Evolutionary conservation across 345 rosid species (phyloP).

Genomic region (Carallia brachiata): DNA sequence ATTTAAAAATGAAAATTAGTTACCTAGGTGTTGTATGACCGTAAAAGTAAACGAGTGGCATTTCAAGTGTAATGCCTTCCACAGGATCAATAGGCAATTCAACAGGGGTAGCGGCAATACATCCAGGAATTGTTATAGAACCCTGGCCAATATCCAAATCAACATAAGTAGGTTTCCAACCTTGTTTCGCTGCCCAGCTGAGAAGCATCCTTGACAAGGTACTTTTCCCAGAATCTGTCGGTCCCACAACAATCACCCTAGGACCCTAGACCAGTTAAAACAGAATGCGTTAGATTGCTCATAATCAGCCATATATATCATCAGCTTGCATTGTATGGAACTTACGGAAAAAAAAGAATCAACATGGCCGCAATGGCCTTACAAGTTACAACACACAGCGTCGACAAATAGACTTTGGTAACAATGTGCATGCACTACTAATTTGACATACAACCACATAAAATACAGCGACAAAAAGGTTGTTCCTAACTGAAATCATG

Average conservation of each 20-base stretch:
- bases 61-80: slow-evolving; percentile 91
- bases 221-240: slow-evolving; percentile 90
- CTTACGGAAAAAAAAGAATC: no score
- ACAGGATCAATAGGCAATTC: slow-evolving; percentile 94
- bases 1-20: slow-evolving; percentile 11
- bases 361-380: no score
- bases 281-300: not conserved
- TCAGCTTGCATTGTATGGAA: no score
- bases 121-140: slow-evolving; percentile 77
- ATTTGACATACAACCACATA: no score
- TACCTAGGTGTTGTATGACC: slow-evolving; percentile 88
- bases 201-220: slow-evolving; percentile 89
- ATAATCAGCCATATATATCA: no score
- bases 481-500: no score
- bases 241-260: slow-evolving; percentile 86
- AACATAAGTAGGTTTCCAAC: slow-evolving; percentile 85
- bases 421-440: no score
- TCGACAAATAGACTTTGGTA: no score
- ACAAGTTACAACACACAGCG: no score
- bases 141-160: slow-evolving; percentile 99
- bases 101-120: slow-evolving; percentile 92
- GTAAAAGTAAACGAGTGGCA: slow-evolving; percentile 83
- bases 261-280: slow-evolving; percentile 57
- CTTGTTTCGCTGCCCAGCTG: slow-evolving; percentile 96
- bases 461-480: no score